phyloP scores from a whole-genome alignment of 805 yeast genomes.

The Metschnikowia baotianmanensis region DNA sequence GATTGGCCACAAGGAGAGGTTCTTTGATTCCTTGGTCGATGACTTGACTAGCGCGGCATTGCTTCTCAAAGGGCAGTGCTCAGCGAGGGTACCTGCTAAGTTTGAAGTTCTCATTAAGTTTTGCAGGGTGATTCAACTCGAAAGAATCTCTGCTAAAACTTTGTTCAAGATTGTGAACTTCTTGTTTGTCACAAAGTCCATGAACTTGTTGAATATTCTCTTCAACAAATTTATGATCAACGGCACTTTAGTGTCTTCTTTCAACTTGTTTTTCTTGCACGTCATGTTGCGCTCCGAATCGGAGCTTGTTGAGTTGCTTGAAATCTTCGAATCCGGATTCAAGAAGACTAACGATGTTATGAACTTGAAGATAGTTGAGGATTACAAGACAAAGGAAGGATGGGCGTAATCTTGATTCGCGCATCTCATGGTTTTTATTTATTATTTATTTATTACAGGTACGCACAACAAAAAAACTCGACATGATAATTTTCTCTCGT shows the following conservation, averaged over 20 bases:
- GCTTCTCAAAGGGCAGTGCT: constrained; percentile 1
- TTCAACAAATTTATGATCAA: constrained; percentile 25
- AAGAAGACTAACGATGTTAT: constrained; percentile 24
- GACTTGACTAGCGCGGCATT: constrained; percentile 19
- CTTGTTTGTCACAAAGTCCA: constrained; percentile 24
- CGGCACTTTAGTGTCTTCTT: constrained; percentile 16
- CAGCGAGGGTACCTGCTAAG: constrained; percentile 10
- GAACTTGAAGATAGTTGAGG: constrained; percentile 19
- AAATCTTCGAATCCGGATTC: constrained; percentile 25
- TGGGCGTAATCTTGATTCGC: not conserved
- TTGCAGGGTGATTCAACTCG: constrained; percentile 22
- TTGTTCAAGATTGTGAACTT: constrained; percentile 26
- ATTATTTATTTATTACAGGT: not conserved
- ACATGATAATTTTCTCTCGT: too few relatives aligned
- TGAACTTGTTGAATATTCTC: constrained; percentile 25
- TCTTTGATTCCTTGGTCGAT: constrained; percentile 13
- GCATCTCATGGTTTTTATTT: not conserved
- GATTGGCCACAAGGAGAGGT: constrained; percentile 9
- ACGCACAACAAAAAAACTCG: not conserved
- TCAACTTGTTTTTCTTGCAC: constrained; percentile 35
- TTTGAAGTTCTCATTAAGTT: constrained; percentile 26
- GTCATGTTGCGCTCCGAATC: constrained; percentile 18
- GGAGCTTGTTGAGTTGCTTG: constrained; percentile 24
- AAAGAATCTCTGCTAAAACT: constrained; percentile 22
- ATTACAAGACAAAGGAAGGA: constrained; percentile 5